Evolutionary conservation across 495 filamentous ascomycete species (phyloP), one percentile per base, ranked within the genome.

Genomic region (Glonium stellatum): DNA sequence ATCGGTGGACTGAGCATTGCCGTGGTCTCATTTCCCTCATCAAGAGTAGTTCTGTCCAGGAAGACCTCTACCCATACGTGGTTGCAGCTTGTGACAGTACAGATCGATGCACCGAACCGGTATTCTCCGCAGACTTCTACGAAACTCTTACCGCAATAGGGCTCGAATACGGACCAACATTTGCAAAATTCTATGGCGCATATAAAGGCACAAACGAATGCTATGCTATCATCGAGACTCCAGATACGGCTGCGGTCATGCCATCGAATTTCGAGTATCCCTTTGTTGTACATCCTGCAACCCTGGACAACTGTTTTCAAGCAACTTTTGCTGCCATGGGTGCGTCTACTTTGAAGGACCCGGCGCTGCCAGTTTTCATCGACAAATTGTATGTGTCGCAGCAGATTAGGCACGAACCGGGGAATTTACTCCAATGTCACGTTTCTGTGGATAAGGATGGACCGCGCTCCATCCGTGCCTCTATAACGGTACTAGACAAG

Each of bases 211-310:
- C 0, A 0, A 5, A 31, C 10, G 19, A 27, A 3, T 27, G 15
- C 19, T 4, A 37, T 15, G 49, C 27, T 6, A 57, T 44, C 1
- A 49, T 67, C 12, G 31, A 36, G 8, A 63, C 77, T 41, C 75
- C 76, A 3, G 71, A 79, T 54, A 65, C 64, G 10, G 44, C 61
- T 31, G 63, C 63, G 4, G 60, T 66, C 1, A 78, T 80, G 77
- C 77, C 79, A 1, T 66, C 67, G 31, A 41, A 71, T 1, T 77
- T 72, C 57, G 70, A 78, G 59, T 71, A 72, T 63, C 64, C 66
- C 5, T 75, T 76, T 53, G 27, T 80, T 10, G 70, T 82, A 18
- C 80, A 83, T 52, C 80, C 80, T 0, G 73, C 75, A 0, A 79
- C 78, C n/a, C 62, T 80, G 3, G 77, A 79, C 39, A 48, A 23